phyloP scores from a whole-genome alignment of 208 protist genomes.

The Crithidia expoeki region DNA sequence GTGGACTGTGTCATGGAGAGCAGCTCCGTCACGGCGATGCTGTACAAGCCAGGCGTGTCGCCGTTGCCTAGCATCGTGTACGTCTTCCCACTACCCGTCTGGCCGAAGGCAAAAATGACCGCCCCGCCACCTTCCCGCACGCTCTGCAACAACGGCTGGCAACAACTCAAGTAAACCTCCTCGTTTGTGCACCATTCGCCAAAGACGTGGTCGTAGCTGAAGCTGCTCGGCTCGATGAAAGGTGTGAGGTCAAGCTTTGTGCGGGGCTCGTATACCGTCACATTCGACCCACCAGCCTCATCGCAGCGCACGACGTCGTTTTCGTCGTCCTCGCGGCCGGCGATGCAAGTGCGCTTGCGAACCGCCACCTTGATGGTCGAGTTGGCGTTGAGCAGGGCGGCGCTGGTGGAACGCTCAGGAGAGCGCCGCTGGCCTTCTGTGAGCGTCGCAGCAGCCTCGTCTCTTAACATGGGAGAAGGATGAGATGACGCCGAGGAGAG shows the following conservation, averaged over 20 bases:
- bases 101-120: conserved; percentile 95
- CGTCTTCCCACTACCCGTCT: conserved; percentile 95
- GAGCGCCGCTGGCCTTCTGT: conserved; percentile 4
- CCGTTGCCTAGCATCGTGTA: conserved; percentile 88
- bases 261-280: conserved; percentile 82
- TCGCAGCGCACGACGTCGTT: conserved; percentile 82
- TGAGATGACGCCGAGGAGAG: not conserved
- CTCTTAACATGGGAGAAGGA: conserved; percentile 16
- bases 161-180: conserved; percentile 71
- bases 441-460: not conserved
- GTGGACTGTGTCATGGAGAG: conserved; percentile 62
- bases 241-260: conserved; percentile 93
- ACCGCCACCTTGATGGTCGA: conserved; percentile 80
- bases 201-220: conserved; percentile 85
- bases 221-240: conserved; percentile 87
- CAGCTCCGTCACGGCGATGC: conserved; percentile 91
- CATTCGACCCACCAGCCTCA: conserved; percentile 24
- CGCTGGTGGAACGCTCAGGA: conserved; percentile 22
- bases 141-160: conserved; percentile 64
- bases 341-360: conserved; percentile 80
- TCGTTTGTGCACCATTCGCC: conserved; percentile 62
- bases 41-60: conserved; percentile 84
- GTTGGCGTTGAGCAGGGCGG: not conserved
- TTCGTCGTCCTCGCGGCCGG: conserved; percentile 54
- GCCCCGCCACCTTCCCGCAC: conserved; percentile 69